These are phyloP conservation scores for Fusarium sacchari DNA, from an alignment of 2,329 filamentous ascomycete genomes.

Conservation along the genomic window DNA sequence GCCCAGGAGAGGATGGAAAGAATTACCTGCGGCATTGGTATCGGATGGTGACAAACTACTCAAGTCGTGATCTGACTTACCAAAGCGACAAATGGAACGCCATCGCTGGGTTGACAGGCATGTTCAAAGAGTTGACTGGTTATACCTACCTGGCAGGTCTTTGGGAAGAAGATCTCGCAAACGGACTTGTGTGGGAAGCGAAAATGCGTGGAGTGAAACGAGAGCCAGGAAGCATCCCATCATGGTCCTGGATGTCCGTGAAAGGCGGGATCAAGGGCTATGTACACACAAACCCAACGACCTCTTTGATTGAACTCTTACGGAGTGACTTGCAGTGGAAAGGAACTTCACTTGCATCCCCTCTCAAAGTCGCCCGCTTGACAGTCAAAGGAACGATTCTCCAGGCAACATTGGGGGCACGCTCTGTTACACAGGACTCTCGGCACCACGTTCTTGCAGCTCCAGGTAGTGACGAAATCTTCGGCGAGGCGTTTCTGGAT, in stretches of 20 bases:
- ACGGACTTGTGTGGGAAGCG: not conserved
- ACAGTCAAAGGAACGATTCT: not conserved
- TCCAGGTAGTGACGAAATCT: not conserved
- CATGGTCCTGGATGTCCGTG: constrained; percentile 8
- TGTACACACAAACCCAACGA: not conserved
- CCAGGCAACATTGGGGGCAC: not conserved
- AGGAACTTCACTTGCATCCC: not conserved
- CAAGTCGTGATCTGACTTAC: not conserved
- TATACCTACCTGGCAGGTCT: constrained; percentile 2
- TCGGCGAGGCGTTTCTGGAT: constrained; percentile 1
- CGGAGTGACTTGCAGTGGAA: not conserved
- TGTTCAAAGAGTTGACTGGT: not conserved
- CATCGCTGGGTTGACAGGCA: not conserved
- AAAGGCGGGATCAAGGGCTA: not conserved
- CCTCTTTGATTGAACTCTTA: not conserved
- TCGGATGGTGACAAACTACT: not conserved
- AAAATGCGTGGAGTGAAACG: not conserved
- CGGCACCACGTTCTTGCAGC: not conserved
- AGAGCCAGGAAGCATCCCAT: not conserved
- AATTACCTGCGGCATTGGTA: not conserved
- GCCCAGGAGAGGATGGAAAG: not conserved
- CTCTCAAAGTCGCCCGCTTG: not conserved
- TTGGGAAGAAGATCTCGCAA: not conserved
- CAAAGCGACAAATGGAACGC: constrained; percentile 1
- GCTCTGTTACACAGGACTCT: not conserved